Evolutionary conservation across 768 basidiomycete species (phyloP).

Genomic region (Dictyophora rubrovolvata): DNA sequence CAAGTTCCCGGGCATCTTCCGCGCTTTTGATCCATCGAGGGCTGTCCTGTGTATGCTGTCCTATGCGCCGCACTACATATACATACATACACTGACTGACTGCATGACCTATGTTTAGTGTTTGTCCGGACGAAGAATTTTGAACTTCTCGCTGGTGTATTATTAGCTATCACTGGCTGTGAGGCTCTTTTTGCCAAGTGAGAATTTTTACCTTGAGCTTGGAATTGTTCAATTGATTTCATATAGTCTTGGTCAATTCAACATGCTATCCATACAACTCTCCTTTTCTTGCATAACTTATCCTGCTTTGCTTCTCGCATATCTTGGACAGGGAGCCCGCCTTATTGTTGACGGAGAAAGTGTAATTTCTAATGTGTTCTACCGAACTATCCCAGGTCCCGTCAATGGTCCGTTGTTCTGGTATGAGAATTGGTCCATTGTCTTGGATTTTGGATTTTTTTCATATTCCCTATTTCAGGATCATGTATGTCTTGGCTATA

Average conservation of each 20-base stretch:
- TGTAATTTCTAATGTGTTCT: slow-evolving; percentile 50
- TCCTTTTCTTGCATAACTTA: slow-evolving; percentile 47
- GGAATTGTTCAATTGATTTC: neutral
- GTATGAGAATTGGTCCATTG: slow-evolving; percentile 20
- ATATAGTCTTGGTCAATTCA: slow-evolving; percentile 56
- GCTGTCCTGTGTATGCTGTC: slow-evolving; percentile 44
- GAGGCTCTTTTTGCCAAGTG: slow-evolving; percentile 63
- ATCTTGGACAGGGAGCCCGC: slow-evolving; percentile 63
- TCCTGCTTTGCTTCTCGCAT: slow-evolving; percentile 51
- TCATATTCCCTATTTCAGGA: slow-evolving; percentile 25
- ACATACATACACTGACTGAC: neutral
- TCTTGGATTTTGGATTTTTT: neutral
- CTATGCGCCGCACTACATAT: neutral
- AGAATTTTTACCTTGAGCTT: slow-evolving; percentile 12
- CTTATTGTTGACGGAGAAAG: slow-evolving; percentile 40
- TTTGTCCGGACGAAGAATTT: slow-evolving; percentile 58
- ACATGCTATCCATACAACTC: slow-evolving; percentile 45
- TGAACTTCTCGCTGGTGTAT: slow-evolving; percentile 49
- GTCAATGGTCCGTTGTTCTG: slow-evolving; percentile 47
- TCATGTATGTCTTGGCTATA: slow-evolving; percentile 53
- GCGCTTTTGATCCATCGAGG: slow-evolving; percentile 58
- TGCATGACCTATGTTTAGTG: slow-evolving; percentile 22
- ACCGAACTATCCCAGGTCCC: slow-evolving; percentile 51
- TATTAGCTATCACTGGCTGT: slow-evolving; percentile 60
- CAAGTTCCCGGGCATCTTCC: slow-evolving; percentile 45